Conservation (phyloP, 2,329 filamentous ascomycete genomes). For the Blastomyces gilchristii region DNA sequence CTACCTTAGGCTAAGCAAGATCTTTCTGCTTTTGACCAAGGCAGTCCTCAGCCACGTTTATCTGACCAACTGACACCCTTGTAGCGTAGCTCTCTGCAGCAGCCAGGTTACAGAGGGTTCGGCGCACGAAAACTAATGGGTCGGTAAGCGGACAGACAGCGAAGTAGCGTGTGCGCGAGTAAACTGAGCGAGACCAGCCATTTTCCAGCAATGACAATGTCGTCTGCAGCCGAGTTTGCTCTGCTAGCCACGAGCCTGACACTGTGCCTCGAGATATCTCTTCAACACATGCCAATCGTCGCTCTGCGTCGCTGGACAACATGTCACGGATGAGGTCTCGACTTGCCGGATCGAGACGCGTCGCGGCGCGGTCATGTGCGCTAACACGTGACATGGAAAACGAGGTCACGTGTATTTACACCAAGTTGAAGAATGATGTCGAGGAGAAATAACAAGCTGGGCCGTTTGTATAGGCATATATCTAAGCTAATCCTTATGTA, state of each 20-base stretch:
- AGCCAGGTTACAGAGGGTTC: background rate
- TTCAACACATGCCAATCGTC: background rate
- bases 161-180: constrained; percentile 1
- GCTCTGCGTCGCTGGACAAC: background rate
- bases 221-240: background rate
- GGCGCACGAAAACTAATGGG: background rate
- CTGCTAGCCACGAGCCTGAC: background rate
- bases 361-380: constrained; percentile 9
- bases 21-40: background rate
- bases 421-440: too few relatives aligned
- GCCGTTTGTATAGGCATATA: background rate
- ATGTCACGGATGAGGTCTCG: background rate
- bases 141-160: background rate
- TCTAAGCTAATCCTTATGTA: background rate
- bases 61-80: background rate
- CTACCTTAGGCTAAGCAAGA: background rate
- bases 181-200: background rate
- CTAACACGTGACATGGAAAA: background rate
- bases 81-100: background rate
- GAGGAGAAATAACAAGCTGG: background rate
- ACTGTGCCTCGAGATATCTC: background rate
- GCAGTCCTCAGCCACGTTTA: background rate
- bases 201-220: background rate
- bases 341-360: constrained; percentile 6
- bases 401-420: background rate